phyloP scores from a whole-genome alignment of 805 yeast species.

The Zygoascus biomembranicola region DNA sequence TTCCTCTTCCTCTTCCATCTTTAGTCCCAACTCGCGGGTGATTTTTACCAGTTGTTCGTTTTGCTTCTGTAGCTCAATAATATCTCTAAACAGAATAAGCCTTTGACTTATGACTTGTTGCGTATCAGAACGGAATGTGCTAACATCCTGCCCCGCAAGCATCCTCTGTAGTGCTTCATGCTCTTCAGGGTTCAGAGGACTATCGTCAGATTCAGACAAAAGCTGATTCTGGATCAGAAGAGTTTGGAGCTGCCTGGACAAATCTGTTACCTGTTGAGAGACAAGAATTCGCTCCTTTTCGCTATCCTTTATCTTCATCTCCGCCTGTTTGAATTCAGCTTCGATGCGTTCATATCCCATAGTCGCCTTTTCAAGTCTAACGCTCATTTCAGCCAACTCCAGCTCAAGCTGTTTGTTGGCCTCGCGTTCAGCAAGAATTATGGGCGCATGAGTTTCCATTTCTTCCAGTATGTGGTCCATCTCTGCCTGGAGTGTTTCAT shows the following conservation, averaged over 20 bases:
- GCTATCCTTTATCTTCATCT: conserved; percentile 33
- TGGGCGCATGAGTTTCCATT: conserved; percentile 70
- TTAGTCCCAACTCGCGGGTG: conserved; percentile 62
- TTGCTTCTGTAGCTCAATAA: conserved; percentile 61
- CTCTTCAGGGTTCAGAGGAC: conserved; percentile 59
- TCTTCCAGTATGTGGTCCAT: conserved; percentile 66
- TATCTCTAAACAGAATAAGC: conserved; percentile 58
- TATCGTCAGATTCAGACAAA: conserved; percentile 46
- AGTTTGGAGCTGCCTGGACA: conserved; percentile 75
- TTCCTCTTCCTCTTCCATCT: conserved; percentile 57
- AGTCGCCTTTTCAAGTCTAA: conserved; percentile 37
- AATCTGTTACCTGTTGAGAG: conserved; percentile 54
- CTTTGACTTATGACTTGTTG: conserved; percentile 31
- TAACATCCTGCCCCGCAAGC: conserved; percentile 28
- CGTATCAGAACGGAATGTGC: not conserved
- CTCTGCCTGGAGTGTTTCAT: conserved; percentile 60
- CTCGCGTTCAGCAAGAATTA: conserved; percentile 56
- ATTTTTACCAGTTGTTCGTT: conserved; percentile 65
- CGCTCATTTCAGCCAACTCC: conserved; percentile 47
- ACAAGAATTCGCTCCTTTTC: conserved; percentile 42
- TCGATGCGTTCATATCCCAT: conserved; percentile 32
- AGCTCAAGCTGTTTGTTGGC: conserved; percentile 49
- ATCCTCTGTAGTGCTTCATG: conserved; percentile 53
- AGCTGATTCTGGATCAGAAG: conserved; percentile 54
- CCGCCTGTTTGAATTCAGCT: conserved; percentile 23